Conservation (phyloP, 2,329 filamentous ascomycete genomes). For the Cladophialophora psammophila region DNA sequence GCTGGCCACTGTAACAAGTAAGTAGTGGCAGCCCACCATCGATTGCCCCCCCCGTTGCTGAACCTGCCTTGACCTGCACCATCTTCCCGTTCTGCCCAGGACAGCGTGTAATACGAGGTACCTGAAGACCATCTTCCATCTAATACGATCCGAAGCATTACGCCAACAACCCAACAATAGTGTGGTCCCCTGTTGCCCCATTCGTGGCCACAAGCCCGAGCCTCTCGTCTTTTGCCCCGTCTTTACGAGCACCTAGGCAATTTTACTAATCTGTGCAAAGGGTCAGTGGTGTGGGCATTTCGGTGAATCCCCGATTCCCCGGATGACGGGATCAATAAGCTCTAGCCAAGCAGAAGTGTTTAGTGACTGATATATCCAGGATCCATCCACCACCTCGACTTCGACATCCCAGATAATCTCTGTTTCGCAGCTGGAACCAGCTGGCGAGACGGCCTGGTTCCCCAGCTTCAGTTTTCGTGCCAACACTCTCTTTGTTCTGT, state of each 20-base stretch:
- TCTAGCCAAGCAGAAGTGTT: conserved; percentile 3
- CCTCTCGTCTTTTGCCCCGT: not conserved
- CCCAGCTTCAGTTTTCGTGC: not conserved
- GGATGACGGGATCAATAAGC: conserved; percentile 16
- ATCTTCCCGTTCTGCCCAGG: not conserved
- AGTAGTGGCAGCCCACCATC: not conserved
- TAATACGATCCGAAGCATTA: too few species aligned
- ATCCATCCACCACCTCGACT: conserved; percentile 4
- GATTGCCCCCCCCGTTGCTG: not conserved
- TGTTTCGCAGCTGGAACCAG: not conserved
- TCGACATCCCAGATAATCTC: not conserved
- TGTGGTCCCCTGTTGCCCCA: too few species aligned
- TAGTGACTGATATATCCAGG: not conserved
- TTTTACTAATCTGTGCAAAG: not conserved
- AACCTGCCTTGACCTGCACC: not conserved
- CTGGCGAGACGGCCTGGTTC: not conserved
- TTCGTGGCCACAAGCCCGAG: not conserved
- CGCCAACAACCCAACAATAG: too few species aligned
- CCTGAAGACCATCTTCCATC: not conserved
- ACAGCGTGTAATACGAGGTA: too few species aligned
- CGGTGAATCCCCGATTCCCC: conserved; percentile 11
- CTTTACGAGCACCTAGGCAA: not conserved
- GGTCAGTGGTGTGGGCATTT: not conserved
- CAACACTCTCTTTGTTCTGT: not conserved
- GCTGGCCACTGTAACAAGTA: too few species aligned